phyloP scores from a whole-genome alignment of 768 basidiomycete species.

The Auricularia heimuer region DNA sequence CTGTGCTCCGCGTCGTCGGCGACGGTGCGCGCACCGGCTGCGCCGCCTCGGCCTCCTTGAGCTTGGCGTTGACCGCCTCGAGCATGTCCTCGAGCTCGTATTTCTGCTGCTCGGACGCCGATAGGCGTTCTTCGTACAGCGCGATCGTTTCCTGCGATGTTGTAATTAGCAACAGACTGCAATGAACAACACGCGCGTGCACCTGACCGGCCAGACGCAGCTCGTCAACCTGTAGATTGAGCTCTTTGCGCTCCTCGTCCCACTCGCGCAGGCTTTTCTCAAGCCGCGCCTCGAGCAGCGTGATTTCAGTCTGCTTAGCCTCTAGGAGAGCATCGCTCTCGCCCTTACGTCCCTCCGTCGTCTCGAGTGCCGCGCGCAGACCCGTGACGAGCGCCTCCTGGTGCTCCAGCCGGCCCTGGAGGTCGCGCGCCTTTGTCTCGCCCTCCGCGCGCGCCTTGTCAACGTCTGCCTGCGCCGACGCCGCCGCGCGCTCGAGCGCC shows the following conservation, averaged over 20 bases:
- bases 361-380: conserved; percentile 43
- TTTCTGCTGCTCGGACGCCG: conserved; percentile 53
- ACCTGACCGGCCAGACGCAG: conserved; percentile 85
- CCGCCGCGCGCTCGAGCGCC: conserved; percentile 35
- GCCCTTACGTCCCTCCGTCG: conserved; percentile 39
- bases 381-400: conserved; percentile 34
- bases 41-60: conserved; percentile 25
- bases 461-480: conserved; percentile 29
- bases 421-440: conserved; percentile 32
- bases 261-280: conserved; percentile 32
- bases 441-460: conserved; percentile 39
- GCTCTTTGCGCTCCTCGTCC: conserved; percentile 53
- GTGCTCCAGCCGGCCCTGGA: conserved; percentile 26
- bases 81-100: conserved; percentile 71
- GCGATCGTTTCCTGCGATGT: conserved; percentile 97
- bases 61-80: conserved; percentile 45
- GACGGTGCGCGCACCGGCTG: conserved; percentile 12
- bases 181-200: too few relatives aligned
- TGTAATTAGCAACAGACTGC: too few relatives aligned
- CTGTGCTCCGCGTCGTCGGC: conserved; percentile 38
- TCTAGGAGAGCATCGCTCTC: conserved; percentile 41
- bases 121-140: conserved; percentile 84
- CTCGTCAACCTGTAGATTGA: conserved; percentile 69
- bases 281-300: conserved; percentile 40
- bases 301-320: conserved; percentile 54